These are phyloP conservation scores for Wilhelminamyces savonicus DNA, from an alignment of 805 yeast species.

Conservation along the genomic window DNA sequence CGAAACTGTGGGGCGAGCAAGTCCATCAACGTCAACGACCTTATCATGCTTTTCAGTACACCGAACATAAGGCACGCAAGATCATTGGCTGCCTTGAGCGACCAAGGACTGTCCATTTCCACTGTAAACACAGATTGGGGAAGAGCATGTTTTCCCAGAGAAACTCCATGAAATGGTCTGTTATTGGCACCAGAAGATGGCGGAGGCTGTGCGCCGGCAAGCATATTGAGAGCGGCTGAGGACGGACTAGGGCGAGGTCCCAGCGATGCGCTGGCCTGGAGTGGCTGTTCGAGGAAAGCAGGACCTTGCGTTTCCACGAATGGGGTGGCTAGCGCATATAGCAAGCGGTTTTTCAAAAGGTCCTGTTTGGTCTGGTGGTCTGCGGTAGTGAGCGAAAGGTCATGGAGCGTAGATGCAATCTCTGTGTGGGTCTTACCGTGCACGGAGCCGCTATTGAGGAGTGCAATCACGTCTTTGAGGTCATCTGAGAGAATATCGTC, in stretches of 20 bases:
- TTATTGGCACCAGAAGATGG: constrained; percentile 8
- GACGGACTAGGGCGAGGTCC: constrained; percentile 5
- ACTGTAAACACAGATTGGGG: constrained; percentile 88
- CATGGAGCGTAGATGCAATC: constrained; percentile 51
- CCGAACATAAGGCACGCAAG: constrained; percentile 86
- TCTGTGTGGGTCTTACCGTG: constrained; percentile 27
- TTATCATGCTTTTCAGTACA: constrained; percentile 57
- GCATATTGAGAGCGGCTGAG: constrained; percentile 21
- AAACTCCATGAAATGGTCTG: constrained; percentile 55
- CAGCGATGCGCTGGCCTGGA: constrained; percentile 14
- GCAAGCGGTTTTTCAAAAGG: constrained; percentile 37
- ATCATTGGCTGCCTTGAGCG: constrained; percentile 79
- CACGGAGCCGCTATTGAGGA: constrained; percentile 36
- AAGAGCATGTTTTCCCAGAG: constrained; percentile 62
- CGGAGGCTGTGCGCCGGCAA: constrained; percentile 1
- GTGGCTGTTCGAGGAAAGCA: no score
- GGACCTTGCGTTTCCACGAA: constrained; percentile 42
- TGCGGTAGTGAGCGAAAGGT: constrained; percentile 43
- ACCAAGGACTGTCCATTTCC: constrained; percentile 68
- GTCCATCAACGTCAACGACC: constrained; percentile 62
- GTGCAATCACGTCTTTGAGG: constrained; percentile 41
- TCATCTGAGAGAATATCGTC: constrained; percentile 30
- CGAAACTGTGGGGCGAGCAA: constrained; percentile 73
- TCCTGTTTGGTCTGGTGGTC: constrained; percentile 30
- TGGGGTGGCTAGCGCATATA: constrained; percentile 65